Evolutionary conservation across 805 yeast species (phyloP).

Genomic region (Ogataea parapolymorpha): DNA sequence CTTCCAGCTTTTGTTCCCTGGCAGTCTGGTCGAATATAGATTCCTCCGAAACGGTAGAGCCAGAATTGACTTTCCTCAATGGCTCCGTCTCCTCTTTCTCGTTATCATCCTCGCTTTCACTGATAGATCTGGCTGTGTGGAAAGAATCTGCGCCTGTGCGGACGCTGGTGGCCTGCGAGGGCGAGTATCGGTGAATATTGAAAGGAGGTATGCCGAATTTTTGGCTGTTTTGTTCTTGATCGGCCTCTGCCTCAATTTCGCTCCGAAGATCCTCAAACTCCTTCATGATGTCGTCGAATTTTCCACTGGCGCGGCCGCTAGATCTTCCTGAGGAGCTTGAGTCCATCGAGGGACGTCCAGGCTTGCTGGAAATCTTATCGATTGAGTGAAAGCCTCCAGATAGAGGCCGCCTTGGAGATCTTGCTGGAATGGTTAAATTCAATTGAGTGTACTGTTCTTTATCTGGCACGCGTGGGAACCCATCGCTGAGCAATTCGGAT

Average conservation of each 20-base stretch:
- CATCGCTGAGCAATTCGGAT: slow-evolving; percentile 1
- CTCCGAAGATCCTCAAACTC: slow-evolving; percentile 30
- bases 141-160: slow-evolving; percentile 24
- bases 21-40: slow-evolving; percentile 16
- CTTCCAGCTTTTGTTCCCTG: neutral
- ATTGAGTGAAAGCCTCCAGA: slow-evolving; percentile 7
- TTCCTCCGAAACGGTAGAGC: slow-evolving; percentile 16
- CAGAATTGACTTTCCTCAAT: slow-evolving; percentile 8
- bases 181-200: slow-evolving; percentile 2
- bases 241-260: slow-evolving; percentile 24
- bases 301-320: slow-evolving; percentile 22
- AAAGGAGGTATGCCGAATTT: neutral
- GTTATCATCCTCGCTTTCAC: slow-evolving; percentile 3
- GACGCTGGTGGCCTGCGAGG: slow-evolving; percentile 16
- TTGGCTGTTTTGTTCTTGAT: slow-evolving; percentile 4
- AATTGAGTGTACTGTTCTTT: slow-evolving; percentile 24
- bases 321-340: slow-evolving; percentile 6
- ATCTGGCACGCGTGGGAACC: slow-evolving; percentile 25
- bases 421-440: slow-evolving; percentile 28
- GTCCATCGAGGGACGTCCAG: slow-evolving; percentile 2
- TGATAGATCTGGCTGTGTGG: slow-evolving; percentile 21
- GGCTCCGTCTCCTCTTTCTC: slow-evolving; percentile 2
- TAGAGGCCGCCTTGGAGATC: slow-evolving; percentile 32
- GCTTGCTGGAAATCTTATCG: slow-evolving; percentile 1
- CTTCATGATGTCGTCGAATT: slow-evolving; percentile 32